Conservation (phyloP, 768 basidiomycete genomes). For the Piloderma croceum region DNA sequence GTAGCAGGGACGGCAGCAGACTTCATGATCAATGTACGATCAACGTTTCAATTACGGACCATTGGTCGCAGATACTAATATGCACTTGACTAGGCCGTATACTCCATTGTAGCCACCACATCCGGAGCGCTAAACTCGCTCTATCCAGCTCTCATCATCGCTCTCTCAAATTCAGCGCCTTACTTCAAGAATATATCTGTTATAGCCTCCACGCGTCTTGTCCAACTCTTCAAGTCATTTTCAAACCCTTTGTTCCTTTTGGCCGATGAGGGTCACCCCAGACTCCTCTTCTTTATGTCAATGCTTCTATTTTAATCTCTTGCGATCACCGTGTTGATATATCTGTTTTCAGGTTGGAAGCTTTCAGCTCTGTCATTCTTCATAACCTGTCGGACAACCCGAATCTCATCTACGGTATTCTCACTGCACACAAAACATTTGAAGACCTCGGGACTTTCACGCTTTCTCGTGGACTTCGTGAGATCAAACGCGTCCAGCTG, state of each 20-base stretch:
- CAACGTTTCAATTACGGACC: background rate
- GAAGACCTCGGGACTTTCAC: slow-evolving; percentile 92
- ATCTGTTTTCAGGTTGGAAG: slow-evolving; percentile 61
- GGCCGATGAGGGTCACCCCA: slow-evolving; percentile 91
- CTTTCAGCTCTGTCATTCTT: slow-evolving; percentile 81
- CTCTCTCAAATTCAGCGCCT: slow-evolving; percentile 83
- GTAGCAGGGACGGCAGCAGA: slow-evolving; percentile 72
- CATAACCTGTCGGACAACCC: slow-evolving; percentile 80
- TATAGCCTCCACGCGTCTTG: slow-evolving; percentile 72
- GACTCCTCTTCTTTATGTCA: slow-evolving; percentile 87
- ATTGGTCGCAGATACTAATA: slow-evolving; percentile 5
- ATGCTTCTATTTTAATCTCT: slow-evolving; percentile 16
- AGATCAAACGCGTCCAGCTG: slow-evolving; percentile 70
- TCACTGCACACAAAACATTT: slow-evolving; percentile 79
- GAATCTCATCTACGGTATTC: slow-evolving; percentile 79
- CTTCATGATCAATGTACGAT: slow-evolving; percentile 77
- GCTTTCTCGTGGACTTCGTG: slow-evolving; percentile 74
- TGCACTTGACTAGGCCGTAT: slow-evolving; percentile 58
- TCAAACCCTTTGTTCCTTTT: slow-evolving; percentile 84
- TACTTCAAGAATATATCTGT: slow-evolving; percentile 78
- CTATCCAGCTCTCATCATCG: slow-evolving; percentile 90
- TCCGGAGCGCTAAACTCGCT: slow-evolving; percentile 75
- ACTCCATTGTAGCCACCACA: slow-evolving; percentile 84
- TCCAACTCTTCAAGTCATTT: slow-evolving; percentile 90
- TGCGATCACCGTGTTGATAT: background rate